These are phyloP conservation scores for Setomelanomma holmii DNA, from an alignment of 2,329 filamentous ascomycete species.

Conservation along the genomic window DNA sequence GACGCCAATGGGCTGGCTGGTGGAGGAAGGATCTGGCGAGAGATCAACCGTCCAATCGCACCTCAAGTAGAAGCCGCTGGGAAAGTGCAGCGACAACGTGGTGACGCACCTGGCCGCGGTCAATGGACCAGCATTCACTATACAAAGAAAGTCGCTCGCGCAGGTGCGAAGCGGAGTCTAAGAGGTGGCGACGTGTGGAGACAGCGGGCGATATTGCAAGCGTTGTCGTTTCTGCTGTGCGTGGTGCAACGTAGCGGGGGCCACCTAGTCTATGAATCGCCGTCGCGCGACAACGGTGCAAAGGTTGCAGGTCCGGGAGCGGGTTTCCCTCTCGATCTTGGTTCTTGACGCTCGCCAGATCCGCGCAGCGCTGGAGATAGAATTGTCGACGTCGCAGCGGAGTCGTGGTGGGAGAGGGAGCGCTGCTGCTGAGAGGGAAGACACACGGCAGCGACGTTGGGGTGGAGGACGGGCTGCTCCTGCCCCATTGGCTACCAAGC, in stretches of 20 bases:
- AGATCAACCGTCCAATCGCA: slow-evolving; percentile 36
- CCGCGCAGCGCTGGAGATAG: slow-evolving; percentile 15
- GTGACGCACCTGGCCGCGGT: slow-evolving; percentile 38
- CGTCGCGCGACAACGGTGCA: slow-evolving; percentile 18
- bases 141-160: slow-evolving; percentile 10
- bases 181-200: slow-evolving; percentile 15
- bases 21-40: slow-evolving; percentile 31
- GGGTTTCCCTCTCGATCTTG: not conserved
- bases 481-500: slow-evolving; percentile 20
- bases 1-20: slow-evolving; percentile 50
- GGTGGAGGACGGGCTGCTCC: slow-evolving; percentile 8
- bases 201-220: not conserved
- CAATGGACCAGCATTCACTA: slow-evolving; percentile 44
- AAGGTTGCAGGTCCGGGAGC: slow-evolving; percentile 10
- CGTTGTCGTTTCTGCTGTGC: slow-evolving; percentile 10
- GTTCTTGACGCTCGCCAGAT: slow-evolving; percentile 11
- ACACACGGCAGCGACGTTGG: slow-evolving; percentile 6
- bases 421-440: slow-evolving; percentile 12
- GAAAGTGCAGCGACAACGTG: not conserved
- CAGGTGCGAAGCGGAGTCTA: slow-evolving; percentile 19
- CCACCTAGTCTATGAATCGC: slow-evolving; percentile 10
- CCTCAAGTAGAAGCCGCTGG: slow-evolving; percentile 22
- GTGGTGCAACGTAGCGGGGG: slow-evolving; percentile 32
- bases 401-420: slow-evolving; percentile 28
- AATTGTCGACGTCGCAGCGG: slow-evolving; percentile 43